These are phyloP conservation scores for Metarhizium anisopliae DNA, from an alignment of 2,329 filamentous ascomycete species.

Conservation along the genomic window DNA sequence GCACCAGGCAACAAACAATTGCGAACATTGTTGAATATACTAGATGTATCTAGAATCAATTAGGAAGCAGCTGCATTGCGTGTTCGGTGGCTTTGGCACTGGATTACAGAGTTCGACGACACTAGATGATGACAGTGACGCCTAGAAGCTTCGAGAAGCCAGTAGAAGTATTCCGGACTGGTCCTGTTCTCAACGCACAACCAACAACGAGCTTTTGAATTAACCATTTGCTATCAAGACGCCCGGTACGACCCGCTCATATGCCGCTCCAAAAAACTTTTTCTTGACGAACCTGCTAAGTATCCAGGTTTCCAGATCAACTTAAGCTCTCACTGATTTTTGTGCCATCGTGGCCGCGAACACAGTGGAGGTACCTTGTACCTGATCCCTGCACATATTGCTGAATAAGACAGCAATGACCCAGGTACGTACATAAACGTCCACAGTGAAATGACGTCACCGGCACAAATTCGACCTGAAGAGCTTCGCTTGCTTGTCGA, in stretches of 20 bases:
- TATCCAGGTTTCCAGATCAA: no score
- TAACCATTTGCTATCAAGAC: no score
- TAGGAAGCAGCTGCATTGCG: constrained; percentile 1
- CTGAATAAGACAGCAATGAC: background rate
- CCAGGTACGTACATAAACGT: no score
- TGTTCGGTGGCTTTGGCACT: constrained; percentile 6
- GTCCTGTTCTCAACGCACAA: no score
- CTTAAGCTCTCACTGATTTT: background rate
- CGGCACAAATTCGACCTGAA: no score
- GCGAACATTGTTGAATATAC: constrained; percentile 1
- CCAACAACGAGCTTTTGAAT: no score
- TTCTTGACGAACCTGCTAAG: no score
- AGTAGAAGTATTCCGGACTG: constrained; percentile 16
- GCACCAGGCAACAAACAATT: background rate
- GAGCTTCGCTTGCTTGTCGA: no score
- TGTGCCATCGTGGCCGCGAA: background rate
- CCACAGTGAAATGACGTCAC: background rate
- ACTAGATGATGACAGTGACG: constrained; percentile 1
- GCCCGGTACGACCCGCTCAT: no score
- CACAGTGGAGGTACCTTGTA: background rate
- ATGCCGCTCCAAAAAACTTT: no score
- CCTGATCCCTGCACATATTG: background rate
- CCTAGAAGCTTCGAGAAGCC: constrained; percentile 11
- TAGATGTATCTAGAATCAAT: constrained; percentile 15
- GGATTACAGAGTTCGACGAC: background rate